Evolutionary conservation across 1,284 basidiomycete genomes (phyloP), one percentile per base, ranked within the genome.

Genomic region (Coniophora puteana): DNA sequence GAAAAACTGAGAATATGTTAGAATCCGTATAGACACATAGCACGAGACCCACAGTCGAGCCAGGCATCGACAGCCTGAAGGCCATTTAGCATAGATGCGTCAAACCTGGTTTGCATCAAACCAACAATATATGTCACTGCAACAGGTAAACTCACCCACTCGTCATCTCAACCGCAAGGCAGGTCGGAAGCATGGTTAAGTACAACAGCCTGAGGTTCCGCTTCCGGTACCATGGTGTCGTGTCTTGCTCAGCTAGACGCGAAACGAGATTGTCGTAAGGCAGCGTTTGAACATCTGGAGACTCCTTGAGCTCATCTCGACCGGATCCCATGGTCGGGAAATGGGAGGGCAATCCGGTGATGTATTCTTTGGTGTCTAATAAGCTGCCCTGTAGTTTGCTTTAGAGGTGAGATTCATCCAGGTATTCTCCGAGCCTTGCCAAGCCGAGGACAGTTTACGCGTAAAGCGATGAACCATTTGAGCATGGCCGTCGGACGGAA

Each of bases 81-180:
- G 36, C 71, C 72, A 46, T 75, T 75, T 57, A 75, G 73, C 74
- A 79, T 78, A 5, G 74, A 76, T 0, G 74, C 72, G 44, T 79
- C 76, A 46, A 75, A 78, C 5, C 74, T 75, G 39, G 10, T 31
- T 16, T n/a, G n/a, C n/a, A n/a, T n/a, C n/a, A 29, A 20, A 20
- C 2, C 17, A 17, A n/a, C 14, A 5, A 30, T 16, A 21, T 31
- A 34, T 13, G 4, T 18, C 2, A 13, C 30, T n/a, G n/a, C 13
- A 20, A 8, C 29, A 34, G 33, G 8, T 20, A 29, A 16, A 58
- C 71, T 47, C 44, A 71, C 74, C 77, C 78, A 52, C 69, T 74
- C 1, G 78, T 79, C 72, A 78, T 76, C 52, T 80, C 76, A 12
- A 78, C 76, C 17, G 74, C 78, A 24, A 80, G 71, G 51, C 75